A percentile compares a stretch with the other conserved stretches of the same genome.
Evolutionary conservation across 2,329 filamentous ascomycete genomes (phyloP).

Genomic region (Talaromyces sp.): DNA sequence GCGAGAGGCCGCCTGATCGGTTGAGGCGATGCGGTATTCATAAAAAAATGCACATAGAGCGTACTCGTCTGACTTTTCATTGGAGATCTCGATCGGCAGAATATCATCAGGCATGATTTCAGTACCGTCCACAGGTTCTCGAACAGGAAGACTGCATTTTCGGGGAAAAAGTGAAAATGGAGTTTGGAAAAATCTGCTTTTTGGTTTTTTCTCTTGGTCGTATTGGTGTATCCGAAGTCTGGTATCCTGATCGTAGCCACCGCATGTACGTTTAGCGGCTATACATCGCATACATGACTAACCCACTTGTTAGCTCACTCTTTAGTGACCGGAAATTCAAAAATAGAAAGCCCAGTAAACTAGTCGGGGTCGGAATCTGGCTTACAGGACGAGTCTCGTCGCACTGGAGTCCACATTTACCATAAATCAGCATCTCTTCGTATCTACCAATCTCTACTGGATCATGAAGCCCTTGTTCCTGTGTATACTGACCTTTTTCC

Average conservation of each 20-base stretch:
- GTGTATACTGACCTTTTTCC: slow-evolving; percentile 6
- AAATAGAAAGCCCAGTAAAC: neutral
- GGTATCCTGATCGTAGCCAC: neutral
- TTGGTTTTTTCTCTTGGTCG: neutral
- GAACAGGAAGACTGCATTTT: slow-evolving; percentile 7
- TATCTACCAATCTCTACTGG: neutral
- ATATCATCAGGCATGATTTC: neutral
- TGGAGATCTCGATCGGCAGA: slow-evolving; percentile 2
- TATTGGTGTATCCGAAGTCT: slow-evolving; percentile 5
- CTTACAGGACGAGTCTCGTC: slow-evolving; percentile 9
- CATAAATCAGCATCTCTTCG: neutral
- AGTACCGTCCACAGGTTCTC: neutral
- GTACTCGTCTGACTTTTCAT: neutral
- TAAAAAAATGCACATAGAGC: slow-evolving; percentile 6
- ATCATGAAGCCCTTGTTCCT: neutral
- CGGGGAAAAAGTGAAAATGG: neutral
- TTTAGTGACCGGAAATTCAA: neutral
- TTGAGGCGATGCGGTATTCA: neutral
- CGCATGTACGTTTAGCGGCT: slow-evolving; percentile 3
- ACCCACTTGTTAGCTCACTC: neutral
- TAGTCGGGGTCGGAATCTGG: neutral
- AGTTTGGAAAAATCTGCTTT: neutral
- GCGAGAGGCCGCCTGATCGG: neutral
- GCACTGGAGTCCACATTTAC: neutral
- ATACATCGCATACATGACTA: slow-evolving; percentile 9